Conservation (phyloP, 768 basidiomycete species). For the Pisolithus microcarpus region DNA sequence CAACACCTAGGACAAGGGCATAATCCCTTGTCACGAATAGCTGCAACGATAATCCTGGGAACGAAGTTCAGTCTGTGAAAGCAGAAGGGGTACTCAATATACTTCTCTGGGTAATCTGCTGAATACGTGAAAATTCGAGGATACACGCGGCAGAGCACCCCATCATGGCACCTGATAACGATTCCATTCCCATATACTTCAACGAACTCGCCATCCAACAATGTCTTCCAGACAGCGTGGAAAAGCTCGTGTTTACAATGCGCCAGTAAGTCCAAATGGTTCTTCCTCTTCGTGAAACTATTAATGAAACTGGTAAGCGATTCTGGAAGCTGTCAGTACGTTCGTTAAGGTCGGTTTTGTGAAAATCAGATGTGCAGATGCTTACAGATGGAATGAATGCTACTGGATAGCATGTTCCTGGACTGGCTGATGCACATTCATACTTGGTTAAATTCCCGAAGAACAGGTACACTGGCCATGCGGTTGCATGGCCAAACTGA, state of each 20-base stretch:
- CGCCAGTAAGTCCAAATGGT: neutral
- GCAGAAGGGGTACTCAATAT: neutral
- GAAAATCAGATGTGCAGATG: neutral
- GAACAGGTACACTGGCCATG: conserved; percentile 19
- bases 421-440: neutral
- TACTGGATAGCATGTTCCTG: conserved; percentile 14
- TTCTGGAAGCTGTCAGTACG: neutral
- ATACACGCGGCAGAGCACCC: conserved; percentile 15
- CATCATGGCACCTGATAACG: conserved; percentile 17
- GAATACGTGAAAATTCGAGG: conserved; percentile 28
- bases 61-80: neutral
- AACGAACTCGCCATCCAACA: conserved; percentile 19
- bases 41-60: conserved; percentile 20
- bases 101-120: conserved; percentile 35
- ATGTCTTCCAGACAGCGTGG: conserved; percentile 13
- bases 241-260: conserved; percentile 14
- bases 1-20: conserved; percentile 28
- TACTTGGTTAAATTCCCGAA: conserved; percentile 21
- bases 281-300: neutral
- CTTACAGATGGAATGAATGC: conserved; percentile 16
- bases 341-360: neutral
- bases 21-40: conserved; percentile 19
- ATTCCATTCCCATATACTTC: conserved; percentile 19
- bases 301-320: neutral
- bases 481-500: conserved; percentile 10